Base-by-base conservation (phyloP, 306 rosid genomes). In the Castanea mollissima region DNA sequence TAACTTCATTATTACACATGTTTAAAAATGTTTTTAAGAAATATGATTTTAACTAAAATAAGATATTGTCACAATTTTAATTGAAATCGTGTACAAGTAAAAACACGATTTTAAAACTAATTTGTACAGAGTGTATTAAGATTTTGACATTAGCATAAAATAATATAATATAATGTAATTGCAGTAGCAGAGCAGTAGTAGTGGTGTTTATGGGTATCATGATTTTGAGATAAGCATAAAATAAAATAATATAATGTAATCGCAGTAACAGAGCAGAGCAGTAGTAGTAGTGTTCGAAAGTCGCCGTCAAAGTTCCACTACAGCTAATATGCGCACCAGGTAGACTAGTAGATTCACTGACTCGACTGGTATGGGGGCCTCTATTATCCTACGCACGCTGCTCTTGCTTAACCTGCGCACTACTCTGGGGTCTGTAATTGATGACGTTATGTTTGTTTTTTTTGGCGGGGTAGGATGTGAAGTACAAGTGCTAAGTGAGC, bases 251-350 rank as follows among this genome's bases (percentile, higher is more conserved):
- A 49, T 62, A 83, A 57, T 8, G 11, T 2, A 8, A 41, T n/a
- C 8, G 46, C 11, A 7, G 44, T 38, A 38, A 11, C 46, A 38
- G 44, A 6, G 44, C 44, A 35, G 38, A 34, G 38, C 41, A 1
- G 44, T 1, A 5, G 41, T 38, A 7, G 46, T 2, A 41, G 46
- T 41, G 46, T 41, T n/a, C 46, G 46, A 2, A 27, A 51, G 77
- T 71, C 67, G 52, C 87, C 80, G 86, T 83, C 92, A 87, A 78
- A 58, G 71, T 90, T 84, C 94, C 91, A 89, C 91, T 87, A 80
- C 34, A 46, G 71, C 85, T 89, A 89, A 76, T 74, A 72, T 92
- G 97, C 89, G 88, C 88, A 80, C 88, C 88, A 83, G 88, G 83
- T 88, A 77, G 90, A 85, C 78, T 41, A 49, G 16, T 3, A 11